A percentile compares a stretch with the other conserved stretches of the same genome.
phyloP scores from a whole-genome alignment of 2,329 filamentous ascomycete species.

The Cytospora chrysosperma region DNA sequence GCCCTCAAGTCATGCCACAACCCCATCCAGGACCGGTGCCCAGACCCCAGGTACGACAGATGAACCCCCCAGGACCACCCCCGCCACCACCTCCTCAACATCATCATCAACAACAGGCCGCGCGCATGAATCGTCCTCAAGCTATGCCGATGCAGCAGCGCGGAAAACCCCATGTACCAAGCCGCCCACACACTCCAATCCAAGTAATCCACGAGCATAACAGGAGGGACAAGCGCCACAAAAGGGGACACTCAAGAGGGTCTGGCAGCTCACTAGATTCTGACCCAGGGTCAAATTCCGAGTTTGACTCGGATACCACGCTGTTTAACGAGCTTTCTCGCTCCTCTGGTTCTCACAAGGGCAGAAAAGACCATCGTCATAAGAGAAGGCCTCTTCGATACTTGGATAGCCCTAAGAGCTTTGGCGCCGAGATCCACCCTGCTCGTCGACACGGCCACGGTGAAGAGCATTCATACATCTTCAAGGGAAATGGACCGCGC shows the following conservation, averaged over 20 bases:
- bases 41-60: background rate
- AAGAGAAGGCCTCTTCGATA: background rate
- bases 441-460: conserved; percentile 3
- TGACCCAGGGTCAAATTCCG: conserved; percentile 5
- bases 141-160: conserved; percentile 4
- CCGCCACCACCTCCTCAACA: background rate
- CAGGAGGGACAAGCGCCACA: conserved; percentile 1
- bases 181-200: conserved; percentile 9
- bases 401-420: conserved; percentile 8
- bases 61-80: conserved; percentile 4
- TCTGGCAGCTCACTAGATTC: conserved; percentile 14
- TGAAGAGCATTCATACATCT: conserved; percentile 9
- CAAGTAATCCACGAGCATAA: conserved; percentile 3
- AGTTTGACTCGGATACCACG: background rate
- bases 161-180: background rate
- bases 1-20: background rate
- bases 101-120: background rate
- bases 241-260: conserved; percentile 5
- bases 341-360: conserved; percentile 4
- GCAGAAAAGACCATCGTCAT: background rate
- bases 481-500: conserved; percentile 10
- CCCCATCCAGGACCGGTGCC: conserved; percentile 1
- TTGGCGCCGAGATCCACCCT: conserved; percentile 1
- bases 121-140: background rate
- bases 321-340: conserved; percentile 6